A percentile compares a stretch with the other conserved stretches of the same genome.
Conservation (phyloP, 495 filamentous ascomycete genomes). For the Pseudevernia furfuracea region DNA sequence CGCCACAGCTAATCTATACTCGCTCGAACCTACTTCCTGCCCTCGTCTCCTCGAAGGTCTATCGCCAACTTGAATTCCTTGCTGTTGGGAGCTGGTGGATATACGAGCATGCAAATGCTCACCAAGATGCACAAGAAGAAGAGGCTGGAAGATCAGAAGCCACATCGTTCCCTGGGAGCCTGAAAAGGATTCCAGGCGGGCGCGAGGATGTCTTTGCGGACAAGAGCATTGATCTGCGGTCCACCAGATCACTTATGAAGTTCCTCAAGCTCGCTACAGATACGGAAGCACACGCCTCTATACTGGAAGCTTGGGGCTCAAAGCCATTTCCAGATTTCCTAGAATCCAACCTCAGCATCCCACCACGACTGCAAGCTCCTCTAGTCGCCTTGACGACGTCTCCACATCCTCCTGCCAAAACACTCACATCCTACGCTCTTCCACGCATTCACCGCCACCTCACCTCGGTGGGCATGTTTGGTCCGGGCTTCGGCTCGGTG, state of each 20-base stretch:
- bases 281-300: conserved; percentile 42
- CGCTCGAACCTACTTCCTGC: conserved; percentile 65
- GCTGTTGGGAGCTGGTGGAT: conserved; percentile 94
- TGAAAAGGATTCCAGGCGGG: conserved; percentile 68
- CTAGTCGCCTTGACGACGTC: conserved; percentile 75
- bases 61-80: conserved; percentile 84
- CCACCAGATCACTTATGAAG: conserved; percentile 78
- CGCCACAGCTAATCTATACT: conserved; percentile 81
- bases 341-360: conserved; percentile 62
- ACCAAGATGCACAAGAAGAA: conserved; percentile 17
- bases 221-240: conserved; percentile 58
- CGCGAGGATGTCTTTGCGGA: conserved; percentile 83
- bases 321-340: conserved; percentile 57
- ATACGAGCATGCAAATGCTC: conserved; percentile 36
- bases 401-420: conserved; percentile 47
- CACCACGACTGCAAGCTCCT: conserved; percentile 57
- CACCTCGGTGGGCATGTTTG: conserved; percentile 76
- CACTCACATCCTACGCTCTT: conserved; percentile 56
- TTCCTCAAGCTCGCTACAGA: conserved; percentile 72
- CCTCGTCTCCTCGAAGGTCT: conserved; percentile 79
- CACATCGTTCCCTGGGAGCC: conserved; percentile 6
- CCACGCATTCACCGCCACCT: conserved; percentile 71
- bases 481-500: conserved; percentile 76
- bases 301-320: conserved; percentile 29
- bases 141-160: conserved; percentile 17